A percentile compares a stretch with the other conserved stretches of the same genome.
phyloP scores from a whole-genome alignment of 2,329 filamentous ascomycete species.

The Metarhizium brunneum region DNA sequence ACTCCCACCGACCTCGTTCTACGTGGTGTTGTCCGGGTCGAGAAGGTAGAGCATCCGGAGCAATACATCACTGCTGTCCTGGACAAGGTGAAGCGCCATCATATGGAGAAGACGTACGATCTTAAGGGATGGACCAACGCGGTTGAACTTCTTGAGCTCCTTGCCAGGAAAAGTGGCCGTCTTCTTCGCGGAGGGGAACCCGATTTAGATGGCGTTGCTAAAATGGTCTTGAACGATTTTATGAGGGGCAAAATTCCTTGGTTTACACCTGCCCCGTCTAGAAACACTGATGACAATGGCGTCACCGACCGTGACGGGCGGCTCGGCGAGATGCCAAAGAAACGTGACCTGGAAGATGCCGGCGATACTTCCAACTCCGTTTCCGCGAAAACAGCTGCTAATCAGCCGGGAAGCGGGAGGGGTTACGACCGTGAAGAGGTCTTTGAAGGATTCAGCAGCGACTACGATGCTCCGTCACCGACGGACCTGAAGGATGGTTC shows the following conservation, averaged over 20 bases:
- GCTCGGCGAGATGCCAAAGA: slow-evolving; percentile 78
- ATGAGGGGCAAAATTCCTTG: slow-evolving; percentile 91
- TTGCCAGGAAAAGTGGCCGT: slow-evolving; percentile 80
- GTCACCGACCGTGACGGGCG: slow-evolving; percentile 67
- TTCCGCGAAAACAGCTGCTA: slow-evolving; percentile 22
- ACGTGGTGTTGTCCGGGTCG: slow-evolving; percentile 83
- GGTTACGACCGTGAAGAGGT: slow-evolving; percentile 27
- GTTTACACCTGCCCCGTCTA: slow-evolving; percentile 73
- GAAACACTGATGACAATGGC: slow-evolving; percentile 37
- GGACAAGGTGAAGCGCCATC: slow-evolving; percentile 69
- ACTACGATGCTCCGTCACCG: slow-evolving; percentile 15
- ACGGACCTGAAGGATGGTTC: not conserved
- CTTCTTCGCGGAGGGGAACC: slow-evolving; percentile 88
- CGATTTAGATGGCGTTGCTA: slow-evolving; percentile 88
- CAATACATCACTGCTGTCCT: slow-evolving; percentile 88
- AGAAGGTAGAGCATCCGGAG: slow-evolving; percentile 92
- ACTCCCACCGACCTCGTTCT: slow-evolving; percentile 81
- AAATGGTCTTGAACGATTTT: slow-evolving; percentile 96
- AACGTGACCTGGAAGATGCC: slow-evolving; percentile 57
- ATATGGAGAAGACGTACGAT: slow-evolving; percentile 90
- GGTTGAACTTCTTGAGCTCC: slow-evolving; percentile 74
- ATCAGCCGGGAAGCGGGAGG: slow-evolving; percentile 20
- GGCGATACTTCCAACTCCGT: slow-evolving; percentile 26
- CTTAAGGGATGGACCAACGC: slow-evolving; percentile 69
- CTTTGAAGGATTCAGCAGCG: slow-evolving; percentile 28